Conservation (phyloP, 331 rosid genomes). For the Acacia concinna region DNA sequence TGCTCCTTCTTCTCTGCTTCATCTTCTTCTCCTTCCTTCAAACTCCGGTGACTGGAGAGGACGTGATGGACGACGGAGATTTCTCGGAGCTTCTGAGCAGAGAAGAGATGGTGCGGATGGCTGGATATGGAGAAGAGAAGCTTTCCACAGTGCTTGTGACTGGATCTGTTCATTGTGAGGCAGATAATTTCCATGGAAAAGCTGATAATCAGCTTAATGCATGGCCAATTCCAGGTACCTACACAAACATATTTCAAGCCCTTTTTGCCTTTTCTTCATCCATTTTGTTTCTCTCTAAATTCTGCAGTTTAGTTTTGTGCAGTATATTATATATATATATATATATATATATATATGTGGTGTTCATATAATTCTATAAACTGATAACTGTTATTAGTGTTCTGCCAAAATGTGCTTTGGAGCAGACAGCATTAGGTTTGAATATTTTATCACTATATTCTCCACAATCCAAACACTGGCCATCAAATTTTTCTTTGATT, state of each 20-base stretch:
- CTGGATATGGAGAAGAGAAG: conserved; percentile 94
- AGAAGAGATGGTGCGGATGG: conserved; percentile 63
- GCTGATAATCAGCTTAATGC: conserved; percentile 47
- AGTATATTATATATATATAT: background rate
- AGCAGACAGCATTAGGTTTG: background rate
- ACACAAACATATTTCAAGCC: background rate
- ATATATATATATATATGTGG: accelerated
- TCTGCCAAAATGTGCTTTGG: background rate
- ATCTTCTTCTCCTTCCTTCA: conserved; percentile 3
- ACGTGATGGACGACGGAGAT: background rate
- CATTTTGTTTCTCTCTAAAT: background rate
- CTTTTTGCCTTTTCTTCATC: background rate
- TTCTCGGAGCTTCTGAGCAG: conserved; percentile 48
- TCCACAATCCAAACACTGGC: background rate
- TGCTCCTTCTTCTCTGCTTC: conserved; percentile 23
- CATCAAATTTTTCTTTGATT: background rate
- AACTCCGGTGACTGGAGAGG: background rate
- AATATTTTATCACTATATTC: background rate
- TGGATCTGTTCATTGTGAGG: conserved; percentile 71
- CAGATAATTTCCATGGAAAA: conserved; percentile 35
- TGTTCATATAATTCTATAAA: background rate
- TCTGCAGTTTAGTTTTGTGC: background rate
- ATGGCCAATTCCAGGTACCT: conserved; percentile 77
- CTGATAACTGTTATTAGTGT: background rate
- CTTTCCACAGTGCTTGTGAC: conserved; percentile 85